phyloP scores from a whole-genome alignment of 305 asterid species.

The Solanum hybrid region DNA sequence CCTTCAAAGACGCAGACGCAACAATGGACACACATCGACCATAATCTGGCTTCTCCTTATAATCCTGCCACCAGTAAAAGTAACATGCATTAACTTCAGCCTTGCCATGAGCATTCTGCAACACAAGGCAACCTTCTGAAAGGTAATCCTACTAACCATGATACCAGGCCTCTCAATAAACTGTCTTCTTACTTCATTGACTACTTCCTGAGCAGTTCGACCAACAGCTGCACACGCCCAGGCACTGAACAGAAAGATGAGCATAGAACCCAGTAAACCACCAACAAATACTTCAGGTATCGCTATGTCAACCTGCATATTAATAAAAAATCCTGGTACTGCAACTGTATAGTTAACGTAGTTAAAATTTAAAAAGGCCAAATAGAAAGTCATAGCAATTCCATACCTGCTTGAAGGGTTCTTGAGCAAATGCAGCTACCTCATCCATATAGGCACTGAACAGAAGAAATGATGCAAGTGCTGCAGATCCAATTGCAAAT shows the following conservation, averaged over 20 bases:
- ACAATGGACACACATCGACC: slow-evolving; percentile 94
- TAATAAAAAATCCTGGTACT: not conserved
- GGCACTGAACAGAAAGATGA: slow-evolving; percentile 90
- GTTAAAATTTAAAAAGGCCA: slow-evolving; percentile 1
- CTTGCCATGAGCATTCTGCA: not conserved
- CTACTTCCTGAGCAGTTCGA: slow-evolving; percentile 97
- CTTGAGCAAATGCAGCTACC: slow-evolving; percentile 71
- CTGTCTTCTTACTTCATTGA: slow-evolving; percentile 96
- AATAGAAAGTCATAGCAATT: not conserved
- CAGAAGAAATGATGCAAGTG: slow-evolving; percentile 94
- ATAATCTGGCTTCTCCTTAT: slow-evolving; percentile 97
- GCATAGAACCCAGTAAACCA: slow-evolving; percentile 97
- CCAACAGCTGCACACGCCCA: slow-evolving; percentile 99
- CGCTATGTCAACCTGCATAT: slow-evolving; percentile 84
- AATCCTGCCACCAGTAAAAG: slow-evolving; percentile 50
- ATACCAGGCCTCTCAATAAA: slow-evolving; percentile 99
- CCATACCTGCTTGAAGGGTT: slow-evolving; percentile 65
- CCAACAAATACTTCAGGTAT: slow-evolving; percentile 98
- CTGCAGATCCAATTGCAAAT: slow-evolving; percentile 99
- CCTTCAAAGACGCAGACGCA: slow-evolving; percentile 94
- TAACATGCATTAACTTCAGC: slow-evolving; percentile 3
- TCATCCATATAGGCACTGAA: slow-evolving; percentile 99
- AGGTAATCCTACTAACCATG: slow-evolving; percentile 56
- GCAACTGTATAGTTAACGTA: not conserved
- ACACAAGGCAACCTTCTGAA: not conserved